Conservation (phyloP, 345 rosid species). For the Eucalyptus sp. region DNA sequence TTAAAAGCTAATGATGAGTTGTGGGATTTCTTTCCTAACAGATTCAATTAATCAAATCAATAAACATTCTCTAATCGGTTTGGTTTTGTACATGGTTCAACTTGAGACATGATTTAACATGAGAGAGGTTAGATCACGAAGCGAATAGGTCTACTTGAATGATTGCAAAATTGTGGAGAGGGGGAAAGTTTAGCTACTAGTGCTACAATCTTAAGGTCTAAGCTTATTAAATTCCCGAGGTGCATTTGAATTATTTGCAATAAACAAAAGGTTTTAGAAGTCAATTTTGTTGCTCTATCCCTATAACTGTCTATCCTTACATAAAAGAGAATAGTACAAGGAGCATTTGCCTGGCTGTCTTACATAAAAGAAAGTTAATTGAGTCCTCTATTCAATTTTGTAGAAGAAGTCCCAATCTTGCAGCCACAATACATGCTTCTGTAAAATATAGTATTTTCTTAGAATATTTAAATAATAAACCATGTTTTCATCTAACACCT, state of each 20-base stretch:
- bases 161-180: neutral
- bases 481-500: fast-evolving
- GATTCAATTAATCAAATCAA: neutral
- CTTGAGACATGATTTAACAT: too few relatives aligned
- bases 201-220: neutral
- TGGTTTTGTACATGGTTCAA: neutral
- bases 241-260: neutral
- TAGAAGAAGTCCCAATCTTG: too few relatives aligned
- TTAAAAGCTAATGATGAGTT: neutral
- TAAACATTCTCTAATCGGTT: neutral
- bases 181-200: neutral
- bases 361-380: neutral
- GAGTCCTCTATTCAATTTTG: neutral
- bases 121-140: fast-evolving
- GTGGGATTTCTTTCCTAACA: neutral
- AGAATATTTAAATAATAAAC: too few relatives aligned
- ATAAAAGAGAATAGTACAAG: neutral
- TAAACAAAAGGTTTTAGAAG: neutral
- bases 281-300: neutral
- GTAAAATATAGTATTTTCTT: fast-evolving
- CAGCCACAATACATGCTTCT: too few relatives aligned
- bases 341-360: neutral
- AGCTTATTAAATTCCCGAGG: neutral
- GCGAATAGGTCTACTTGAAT: fast-evolving
- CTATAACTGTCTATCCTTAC: neutral